Evolutionary conservation across 2,329 filamentous ascomycete genomes (phyloP), one percentile per base, ranked within the genome.

Genomic region (Botryotinia convoluta): DNA sequence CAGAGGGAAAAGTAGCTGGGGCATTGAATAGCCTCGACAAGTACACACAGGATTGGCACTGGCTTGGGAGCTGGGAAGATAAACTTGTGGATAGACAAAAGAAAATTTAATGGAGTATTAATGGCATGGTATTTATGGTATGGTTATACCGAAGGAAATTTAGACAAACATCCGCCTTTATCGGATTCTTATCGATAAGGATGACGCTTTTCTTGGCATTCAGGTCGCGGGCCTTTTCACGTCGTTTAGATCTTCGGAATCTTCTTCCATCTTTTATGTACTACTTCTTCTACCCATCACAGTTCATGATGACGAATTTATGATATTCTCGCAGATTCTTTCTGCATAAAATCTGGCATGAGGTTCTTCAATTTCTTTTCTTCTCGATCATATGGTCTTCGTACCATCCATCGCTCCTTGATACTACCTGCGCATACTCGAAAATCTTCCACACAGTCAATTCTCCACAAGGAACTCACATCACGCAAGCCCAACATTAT

Each of bases 61-160:
- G 91, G 89, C 81, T 92, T 78, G 91, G 91, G 6, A 92, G 90
- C 79, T 93, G 91, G 91, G 71, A 69, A 42, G 71, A 72, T 51
- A 61, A 72, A 62, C 71, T 72, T 48, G 48, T 69, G 65, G 59
- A 39, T 61, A 59, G 71, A 45, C 51, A 59, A 45, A 42, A 32
- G 44, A 67, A n/a, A 54, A 26, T 45, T 22, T 62, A 35, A 44
- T 42, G 45, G 22, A 32, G 32, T 26, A 32, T 42, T 35, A 68
- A 68, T 57, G 64, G 64, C 26, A 63, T 63, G 37, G 57, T 35
- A 60, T 70, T 45, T 39, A 62, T 62, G 35, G 35, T 39, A 42
- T 39, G 29, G 57, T 9, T n/a, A 42, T 16, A 12, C 39, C 29
- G 37, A 35, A 45, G 48, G 26, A 48, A 60, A 32, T 48, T 32